These are phyloP conservation scores for Calocera viscosa DNA, from an alignment of 768 basidiomycete genomes.

Conservation along the genomic window DNA sequence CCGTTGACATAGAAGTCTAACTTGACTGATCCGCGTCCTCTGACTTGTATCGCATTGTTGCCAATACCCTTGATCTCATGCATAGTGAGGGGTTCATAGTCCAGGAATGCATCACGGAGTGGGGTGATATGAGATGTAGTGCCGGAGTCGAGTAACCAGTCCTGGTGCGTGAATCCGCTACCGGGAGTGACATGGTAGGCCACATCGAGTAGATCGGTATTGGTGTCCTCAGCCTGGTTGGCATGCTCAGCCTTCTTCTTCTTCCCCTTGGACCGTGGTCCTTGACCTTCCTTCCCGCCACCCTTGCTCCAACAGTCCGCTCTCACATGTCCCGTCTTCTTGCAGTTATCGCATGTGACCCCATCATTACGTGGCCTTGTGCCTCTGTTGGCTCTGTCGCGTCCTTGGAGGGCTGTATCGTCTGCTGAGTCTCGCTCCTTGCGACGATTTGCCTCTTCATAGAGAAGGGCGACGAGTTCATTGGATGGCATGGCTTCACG, in stretches of 20 bases:
- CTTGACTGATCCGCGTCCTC: not conserved
- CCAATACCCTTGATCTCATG: conserved; percentile 8
- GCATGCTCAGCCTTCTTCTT: not conserved
- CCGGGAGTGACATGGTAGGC: not conserved
- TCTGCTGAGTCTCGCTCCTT: not conserved
- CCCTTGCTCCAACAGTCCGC: conserved; percentile 13
- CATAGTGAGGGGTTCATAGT: not conserved
- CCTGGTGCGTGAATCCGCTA: not conserved
- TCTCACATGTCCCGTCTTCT: conserved; percentile 8
- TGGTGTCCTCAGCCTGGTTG: not conserved
- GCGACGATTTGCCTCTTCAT: conserved; percentile 10
- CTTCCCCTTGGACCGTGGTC: not conserved
- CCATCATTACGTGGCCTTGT: not conserved
- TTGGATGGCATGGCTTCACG: conserved; percentile 15
- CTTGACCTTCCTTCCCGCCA: conserved; percentile 11
- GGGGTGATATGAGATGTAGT: not conserved
- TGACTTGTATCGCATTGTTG: not conserved
- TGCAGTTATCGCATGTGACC: conserved; percentile 2
- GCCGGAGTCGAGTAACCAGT: not conserved
- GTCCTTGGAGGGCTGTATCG: not conserved
- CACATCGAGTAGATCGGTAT: not conserved
- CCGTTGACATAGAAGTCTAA: not conserved
- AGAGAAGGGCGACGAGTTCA: conserved; percentile 17
- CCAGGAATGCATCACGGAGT: not conserved
- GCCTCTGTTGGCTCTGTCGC: not conserved